Base-by-base conservation (phyloP, 306 rosid species). In the Corylus americana region DNA sequence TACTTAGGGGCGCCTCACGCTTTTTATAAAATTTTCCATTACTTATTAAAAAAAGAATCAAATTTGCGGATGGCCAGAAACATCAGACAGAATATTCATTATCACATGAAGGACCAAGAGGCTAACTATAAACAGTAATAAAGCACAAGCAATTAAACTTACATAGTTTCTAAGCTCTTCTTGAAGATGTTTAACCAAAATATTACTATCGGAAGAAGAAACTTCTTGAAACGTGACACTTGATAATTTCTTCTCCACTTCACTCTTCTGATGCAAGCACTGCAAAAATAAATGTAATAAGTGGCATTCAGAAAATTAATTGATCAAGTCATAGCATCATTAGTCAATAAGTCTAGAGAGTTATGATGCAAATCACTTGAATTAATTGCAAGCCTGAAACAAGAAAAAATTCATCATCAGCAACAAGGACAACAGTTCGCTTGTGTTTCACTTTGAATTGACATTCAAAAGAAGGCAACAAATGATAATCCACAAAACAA, bases 111-210 rank as follows among this genome's bases (percentile, higher is more conserved):
- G 45, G 71, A 31, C 17, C 49, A 8, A 73, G 49, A 69, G 4
- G 8, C 7, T 6, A 42, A 42, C 45, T 45, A 69, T 45, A 49
- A 69, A 84, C 35, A 71, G 59, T 51, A 69, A 71, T 16, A 27
- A 58, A 69, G 27, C 22, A 71, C 17, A 6, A 61, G 73, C 77
- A 80, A 62, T 66, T 55, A 79, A 75, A 82, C 98, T 78, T 84
- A 95, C 98, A 77, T 82, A 92, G 86, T 84, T 90, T 53, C 86
- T 90, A 78, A 95, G 97, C 84, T 92, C 97, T 78, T 92, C 92
- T 42, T 95, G 98, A 82, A 95, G 84, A 83, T 91, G 90, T 82
- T 92, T 95, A 66, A 92, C 85, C 85, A 95, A 84, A 77, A 72
- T 74, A 83, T 82, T 69, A 81, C 76, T 73, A 53, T 85, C 89